phyloP scores from a whole-genome alignment of 768 basidiomycete genomes.

The Naganishia randhawae region DNA sequence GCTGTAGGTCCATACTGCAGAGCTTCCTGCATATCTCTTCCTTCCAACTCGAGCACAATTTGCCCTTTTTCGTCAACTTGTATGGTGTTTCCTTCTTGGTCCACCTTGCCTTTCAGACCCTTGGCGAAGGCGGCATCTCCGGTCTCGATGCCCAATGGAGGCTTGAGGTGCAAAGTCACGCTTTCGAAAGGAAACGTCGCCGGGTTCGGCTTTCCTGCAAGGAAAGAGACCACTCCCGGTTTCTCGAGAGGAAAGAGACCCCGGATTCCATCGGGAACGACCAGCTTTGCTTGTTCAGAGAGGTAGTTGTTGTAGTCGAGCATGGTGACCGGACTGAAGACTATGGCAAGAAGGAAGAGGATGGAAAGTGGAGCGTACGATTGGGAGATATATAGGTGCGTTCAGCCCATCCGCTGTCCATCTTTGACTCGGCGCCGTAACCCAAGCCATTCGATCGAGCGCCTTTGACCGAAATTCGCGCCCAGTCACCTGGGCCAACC shows the following conservation, averaged over 20 bases:
- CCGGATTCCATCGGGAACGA: constrained; percentile 49
- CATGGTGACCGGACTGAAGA: background rate
- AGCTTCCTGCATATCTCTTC: constrained; percentile 65
- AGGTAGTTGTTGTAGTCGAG: constrained; percentile 31
- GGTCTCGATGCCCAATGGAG: constrained; percentile 38
- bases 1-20: constrained; percentile 55
- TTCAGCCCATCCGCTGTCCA: no score
- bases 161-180: constrained; percentile 57
- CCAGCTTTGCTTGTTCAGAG: constrained; percentile 26
- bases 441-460: background rate
- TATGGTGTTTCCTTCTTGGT: constrained; percentile 53
- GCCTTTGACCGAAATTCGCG: background rate
- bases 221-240: constrained; percentile 59
- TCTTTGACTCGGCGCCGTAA: background rate
- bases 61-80: constrained; percentile 13
- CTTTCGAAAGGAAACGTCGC: constrained; percentile 86
- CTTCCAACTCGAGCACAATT: constrained; percentile 55
- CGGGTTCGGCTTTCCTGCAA: constrained; percentile 88
- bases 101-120: constrained; percentile 65
- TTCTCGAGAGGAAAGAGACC: constrained; percentile 74
- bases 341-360: background rate
- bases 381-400: no score
- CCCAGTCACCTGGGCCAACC: constrained; percentile 2
- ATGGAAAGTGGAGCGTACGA: background rate
- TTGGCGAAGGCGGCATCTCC: constrained; percentile 64